A percentile compares a stretch with the other conserved stretches of the same genome.
Evolutionary conservation across 73 alveolate species (phyloP).

Genomic region (Breviolum minutum): DNA sequence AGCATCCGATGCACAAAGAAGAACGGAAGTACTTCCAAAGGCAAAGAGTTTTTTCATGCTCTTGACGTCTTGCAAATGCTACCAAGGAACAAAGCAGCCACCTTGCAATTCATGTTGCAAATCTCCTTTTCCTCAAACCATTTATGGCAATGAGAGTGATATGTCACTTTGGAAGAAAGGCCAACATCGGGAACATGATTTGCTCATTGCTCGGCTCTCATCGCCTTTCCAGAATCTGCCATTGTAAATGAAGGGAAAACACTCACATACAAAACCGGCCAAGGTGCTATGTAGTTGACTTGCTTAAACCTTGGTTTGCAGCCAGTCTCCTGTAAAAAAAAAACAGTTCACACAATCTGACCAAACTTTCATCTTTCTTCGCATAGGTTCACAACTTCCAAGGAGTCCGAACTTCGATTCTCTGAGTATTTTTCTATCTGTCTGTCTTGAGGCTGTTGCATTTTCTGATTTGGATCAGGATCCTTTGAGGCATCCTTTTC

Average conservation of each 20-base stretch:
- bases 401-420: too few relatives aligned
- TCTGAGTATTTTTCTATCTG: background rate
- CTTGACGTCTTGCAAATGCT: background rate
- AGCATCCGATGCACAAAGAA: too few relatives aligned
- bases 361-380: too few relatives aligned
- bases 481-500: slow-evolving; percentile 74
- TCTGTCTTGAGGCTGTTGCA: background rate
- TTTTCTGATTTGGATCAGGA: slow-evolving; percentile 41
- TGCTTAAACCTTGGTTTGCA: slow-evolving; percentile 56
- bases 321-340: background rate
- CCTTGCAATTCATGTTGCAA: slow-evolving; percentile 91
- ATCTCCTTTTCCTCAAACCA: slow-evolving; percentile 46
- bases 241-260: background rate
- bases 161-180: too few relatives aligned
- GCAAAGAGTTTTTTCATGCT: background rate
- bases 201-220: too few relatives aligned
- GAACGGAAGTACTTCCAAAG: too few relatives aligned
- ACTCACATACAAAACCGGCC: background rate
- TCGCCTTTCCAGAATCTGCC: too few relatives aligned
- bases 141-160: too few relatives aligned
- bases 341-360: background rate
- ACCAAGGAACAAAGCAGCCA: slow-evolving; percentile 64
- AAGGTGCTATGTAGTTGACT: slow-evolving; percentile 73
- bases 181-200: background rate
- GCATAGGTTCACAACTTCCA: too few relatives aligned